Base-by-base conservation (phyloP, 441 rosid species). In the Bocquillonia castaneifolia region DNA sequence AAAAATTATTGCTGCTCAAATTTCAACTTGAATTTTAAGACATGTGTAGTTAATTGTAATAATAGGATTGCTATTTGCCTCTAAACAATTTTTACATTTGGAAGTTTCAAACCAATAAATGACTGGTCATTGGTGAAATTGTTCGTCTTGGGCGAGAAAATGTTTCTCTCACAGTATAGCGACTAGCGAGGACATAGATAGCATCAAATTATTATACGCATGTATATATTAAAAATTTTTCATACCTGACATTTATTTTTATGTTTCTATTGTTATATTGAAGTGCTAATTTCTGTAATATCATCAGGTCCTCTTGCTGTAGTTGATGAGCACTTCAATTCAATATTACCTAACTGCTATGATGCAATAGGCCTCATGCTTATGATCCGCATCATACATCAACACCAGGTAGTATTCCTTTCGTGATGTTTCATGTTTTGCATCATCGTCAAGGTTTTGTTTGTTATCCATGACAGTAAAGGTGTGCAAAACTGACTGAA, bases 331-430 rank as follows among this genome's bases (percentile, higher is more conserved):
- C 98, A 95, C 83, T 88, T 95, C 77, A 88, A 79, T 84, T 79
- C 91, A 48, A 82, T 90, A 68, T 89, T 95, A 66, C 88, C 95
- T 67, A 90, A 89, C 80, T 90, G 88, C 78, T 92, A 85, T 79
- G 98, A 95, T 81, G 99, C 99, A 67, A 95, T 95, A 58, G 98
- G 99, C 48, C 82, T 92, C 72, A 92, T 90, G 98, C 93, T 95
- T 73, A 92, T 95, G 99, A 95, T 95, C 79, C 92, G 93, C 73
- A 89, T 95, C 79, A 84, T 91, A 82, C 92, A 90, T 84, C 95
- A 88, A 63, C 98, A 95, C 77, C 99, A 89, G 99, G 99, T 95
- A 77, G 67, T 63, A 58, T 63, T 67, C 26, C 37, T n/a, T 26
- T 42, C 59, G 40, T 47, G 32, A 14, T 47, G 18, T 4, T 29